Conservation (phyloP, 208 protist species). For the Leishmania tarentolae region DNA sequence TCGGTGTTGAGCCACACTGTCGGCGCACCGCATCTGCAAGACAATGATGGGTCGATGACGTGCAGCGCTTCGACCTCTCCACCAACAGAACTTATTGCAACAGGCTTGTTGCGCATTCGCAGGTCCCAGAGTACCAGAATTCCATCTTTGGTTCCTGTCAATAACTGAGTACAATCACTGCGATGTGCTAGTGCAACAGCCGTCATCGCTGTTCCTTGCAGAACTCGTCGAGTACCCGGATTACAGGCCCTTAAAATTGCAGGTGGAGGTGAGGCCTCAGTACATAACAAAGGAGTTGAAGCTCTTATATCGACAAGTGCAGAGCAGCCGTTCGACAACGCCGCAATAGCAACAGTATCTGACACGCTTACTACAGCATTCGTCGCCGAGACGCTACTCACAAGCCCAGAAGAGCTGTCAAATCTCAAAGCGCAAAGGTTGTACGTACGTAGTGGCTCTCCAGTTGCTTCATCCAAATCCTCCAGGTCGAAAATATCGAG, state of each 20-base stretch:
- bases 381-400: slow-evolving; percentile 8
- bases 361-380: slow-evolving; percentile 41
- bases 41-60: neutral
- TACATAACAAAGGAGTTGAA: slow-evolving; percentile 18
- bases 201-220: slow-evolving; percentile 5
- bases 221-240: neutral
- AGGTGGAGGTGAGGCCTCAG: neutral
- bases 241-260: slow-evolving; percentile 10
- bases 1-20: slow-evolving; percentile 40
- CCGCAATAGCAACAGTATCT: slow-evolving; percentile 38
- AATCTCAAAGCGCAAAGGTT: slow-evolving; percentile 20
- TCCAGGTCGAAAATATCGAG: slow-evolving; percentile 84
- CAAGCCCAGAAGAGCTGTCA: neutral
- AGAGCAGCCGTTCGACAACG: slow-evolving; percentile 49
- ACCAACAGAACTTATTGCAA: slow-evolving; percentile 27
- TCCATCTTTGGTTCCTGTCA: slow-evolving; percentile 52
- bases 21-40: slow-evolving; percentile 20
- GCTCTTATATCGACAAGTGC: slow-evolving; percentile 48
- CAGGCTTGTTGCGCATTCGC: slow-evolving; percentile 32
- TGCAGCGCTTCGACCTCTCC: slow-evolving; percentile 10
- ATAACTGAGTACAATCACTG: slow-evolving; percentile 29
- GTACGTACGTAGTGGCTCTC: slow-evolving; percentile 53
- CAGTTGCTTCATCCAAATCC: slow-evolving; percentile 63
- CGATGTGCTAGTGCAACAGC: slow-evolving; percentile 11
- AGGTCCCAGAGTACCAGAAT: slow-evolving; percentile 66